Base-by-base conservation (phyloP, 805 yeast genomes). In the Lachancea nothofagi region DNA sequence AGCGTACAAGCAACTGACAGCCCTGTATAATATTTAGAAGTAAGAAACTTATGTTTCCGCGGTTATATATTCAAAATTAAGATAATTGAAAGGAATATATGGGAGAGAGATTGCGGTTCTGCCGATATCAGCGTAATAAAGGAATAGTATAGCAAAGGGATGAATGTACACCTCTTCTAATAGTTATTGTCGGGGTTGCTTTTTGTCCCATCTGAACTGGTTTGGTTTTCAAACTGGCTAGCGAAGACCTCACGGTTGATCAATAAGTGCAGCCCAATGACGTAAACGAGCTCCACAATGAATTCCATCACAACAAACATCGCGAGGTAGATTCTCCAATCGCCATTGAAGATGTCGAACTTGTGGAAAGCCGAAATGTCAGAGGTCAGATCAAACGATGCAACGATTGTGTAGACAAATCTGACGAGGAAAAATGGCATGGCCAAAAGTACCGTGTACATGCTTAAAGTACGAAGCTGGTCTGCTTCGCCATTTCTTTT, bases 1-100 rank as follows among this genome's bases (percentile, higher is more conserved):
- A 12, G 52, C 52, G 3, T 67, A 59, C 43, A 38, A 51, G 10
- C 59, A 57, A 22, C 38, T 78, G 7, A 60, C 57, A 22, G 50
- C 51, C 19, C 50, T 63, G 17, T 55, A 55, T 30, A 45, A 41
- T 15, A 29, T 30, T 10, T 40, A 37, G 23, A n/a, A 21, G 34
- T 9, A 18, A 9, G 19, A 4, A 4, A 8, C 10, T 23, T 23
- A 23, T 8, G 10, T n/a, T 25, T 20, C 13, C 10, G 14, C 7
- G 34, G 13, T 21, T 19, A 19, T 15, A 31, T 29, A 29, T 15
- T 29, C 20, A 7, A 17, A 29, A 29, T 29, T 29, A 15, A 15
- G 25, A 23, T 23, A 7, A 10, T 10, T 8, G 7, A 7, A 10
- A 10, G 25, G 9, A 23, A 23, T 23, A n/a, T n/a, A n/a, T n/a